Percentiles rank a stretch among this genome's conserved stretches.
These are phyloP conservation scores for Candida lessepsii DNA, from an alignment of 805 yeast species.

Conservation along the genomic window DNA sequence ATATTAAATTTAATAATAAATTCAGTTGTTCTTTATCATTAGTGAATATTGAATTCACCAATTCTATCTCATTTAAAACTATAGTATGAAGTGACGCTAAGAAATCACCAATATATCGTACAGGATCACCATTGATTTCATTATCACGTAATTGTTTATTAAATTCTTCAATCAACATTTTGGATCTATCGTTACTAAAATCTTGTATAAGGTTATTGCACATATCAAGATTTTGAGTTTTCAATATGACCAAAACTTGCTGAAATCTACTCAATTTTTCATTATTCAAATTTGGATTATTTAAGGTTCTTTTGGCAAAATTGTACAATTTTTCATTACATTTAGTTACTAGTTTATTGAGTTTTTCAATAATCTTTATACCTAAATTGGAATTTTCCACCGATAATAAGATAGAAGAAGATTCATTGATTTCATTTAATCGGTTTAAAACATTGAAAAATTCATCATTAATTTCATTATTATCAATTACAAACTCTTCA, in stretches of 20 bases:
- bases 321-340: conserved; percentile 29
- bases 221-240: conserved; percentile 39
- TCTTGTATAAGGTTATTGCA: conserved; percentile 60
- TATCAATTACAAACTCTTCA: conserved; percentile 61
- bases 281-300: conserved; percentile 27
- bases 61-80: conserved; percentile 83
- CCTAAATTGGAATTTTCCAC: conserved; percentile 69
- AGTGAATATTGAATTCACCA: conserved; percentile 58
- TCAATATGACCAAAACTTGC: conserved; percentile 29
- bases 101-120: conserved; percentile 80
- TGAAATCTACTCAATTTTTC: conserved; percentile 29
- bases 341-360: conserved; percentile 48
- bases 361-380: conserved; percentile 57
- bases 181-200: conserved; percentile 69
- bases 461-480: conserved; percentile 46
- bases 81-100: conserved; percentile 85
- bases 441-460: conserved; percentile 62
- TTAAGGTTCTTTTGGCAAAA: conserved; percentile 33
- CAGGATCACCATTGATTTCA: conserved; percentile 51
- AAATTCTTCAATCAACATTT: conserved; percentile 65
- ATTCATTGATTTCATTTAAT: conserved; percentile 61
- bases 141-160: conserved; percentile 38
- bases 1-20: conserved; percentile 47
- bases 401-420: conserved; percentile 68
- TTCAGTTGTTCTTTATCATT: conserved; percentile 21